phyloP scores from a whole-genome alignment of 352 stramenopile genomes.

The Aphanomyces stellatus region DNA sequence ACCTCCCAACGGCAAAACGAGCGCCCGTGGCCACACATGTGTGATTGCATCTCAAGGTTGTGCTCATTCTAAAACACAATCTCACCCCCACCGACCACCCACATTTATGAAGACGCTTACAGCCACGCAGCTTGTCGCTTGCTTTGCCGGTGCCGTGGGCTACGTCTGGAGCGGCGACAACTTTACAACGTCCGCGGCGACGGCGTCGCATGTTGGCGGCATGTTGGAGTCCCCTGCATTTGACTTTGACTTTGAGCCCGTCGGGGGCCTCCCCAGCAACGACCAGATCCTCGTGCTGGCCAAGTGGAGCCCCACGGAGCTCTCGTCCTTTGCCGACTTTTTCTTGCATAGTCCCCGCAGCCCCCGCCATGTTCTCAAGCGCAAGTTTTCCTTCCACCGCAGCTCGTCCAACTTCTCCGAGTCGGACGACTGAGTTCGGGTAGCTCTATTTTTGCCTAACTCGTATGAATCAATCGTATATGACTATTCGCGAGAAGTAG shows the following conservation, averaged over 20 bases:
- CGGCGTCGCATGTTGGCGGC: background rate
- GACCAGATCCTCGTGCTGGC: background rate
- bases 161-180: background rate
- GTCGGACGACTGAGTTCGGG: too few species aligned
- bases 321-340: background rate
- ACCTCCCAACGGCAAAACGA: too few species aligned
- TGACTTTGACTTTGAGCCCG: background rate
- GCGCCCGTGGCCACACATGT: too few species aligned
- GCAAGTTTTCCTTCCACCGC: background rate
- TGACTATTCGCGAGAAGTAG: too few species aligned
- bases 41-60: too few species aligned
- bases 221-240: background rate
- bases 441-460: too few species aligned
- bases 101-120: too few species aligned
- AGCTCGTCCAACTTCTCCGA: background rate
- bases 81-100: too few species aligned
- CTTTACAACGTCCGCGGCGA: background rate
- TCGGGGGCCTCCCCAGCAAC: background rate
- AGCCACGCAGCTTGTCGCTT: too few species aligned
- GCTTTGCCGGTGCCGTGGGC: background rate
- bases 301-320: slow-evolving; percentile 3
- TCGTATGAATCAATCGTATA: too few species aligned
- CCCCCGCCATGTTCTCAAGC: background rate
- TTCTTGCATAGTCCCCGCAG: slow-evolving; percentile 6
- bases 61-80: too few species aligned